These are phyloP conservation scores for Talaromyces trachyspermus DNA, from an alignment of 495 filamentous ascomycete genomes.

Conservation along the genomic window DNA sequence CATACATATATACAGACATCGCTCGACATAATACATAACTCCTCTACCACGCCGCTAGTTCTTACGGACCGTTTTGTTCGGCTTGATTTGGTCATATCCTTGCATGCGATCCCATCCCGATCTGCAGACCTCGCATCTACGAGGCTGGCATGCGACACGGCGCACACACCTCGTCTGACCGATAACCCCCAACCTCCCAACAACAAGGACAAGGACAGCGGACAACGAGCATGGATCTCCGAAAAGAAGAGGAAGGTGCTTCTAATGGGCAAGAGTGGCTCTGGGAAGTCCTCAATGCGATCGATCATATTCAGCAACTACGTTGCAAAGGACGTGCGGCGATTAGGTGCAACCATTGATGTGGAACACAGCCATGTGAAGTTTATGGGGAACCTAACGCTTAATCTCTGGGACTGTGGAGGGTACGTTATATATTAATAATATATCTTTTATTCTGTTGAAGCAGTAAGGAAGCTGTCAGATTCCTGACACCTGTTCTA, in stretches of 20 bases:
- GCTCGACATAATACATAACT: too few species aligned
- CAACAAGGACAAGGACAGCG: too few species aligned
- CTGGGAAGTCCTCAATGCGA: conserved; percentile 99
- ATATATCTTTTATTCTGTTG: too few species aligned
- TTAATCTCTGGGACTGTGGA: conserved; percentile 98
- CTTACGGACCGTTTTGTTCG: too few species aligned
- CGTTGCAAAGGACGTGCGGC: conserved; percentile 88
- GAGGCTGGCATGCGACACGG: too few species aligned
- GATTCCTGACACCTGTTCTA: conserved; percentile 22
- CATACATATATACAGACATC: too few species aligned
- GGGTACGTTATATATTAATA: conserved; percentile 52
- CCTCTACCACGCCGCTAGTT: too few species aligned
- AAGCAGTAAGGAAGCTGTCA: neutral
- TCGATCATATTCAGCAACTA: conserved; percentile 98
- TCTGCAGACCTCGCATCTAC: too few species aligned
- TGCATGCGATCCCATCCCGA: too few species aligned
- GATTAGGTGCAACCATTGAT: conserved; percentile 95
- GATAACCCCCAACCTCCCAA: too few species aligned
- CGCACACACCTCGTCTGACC: too few species aligned
- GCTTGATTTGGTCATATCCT: too few species aligned
- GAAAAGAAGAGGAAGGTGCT: conserved; percentile 54
- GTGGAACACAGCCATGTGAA: conserved; percentile 97
- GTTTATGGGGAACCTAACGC: conserved; percentile 91
- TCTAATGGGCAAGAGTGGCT: conserved; percentile 84
- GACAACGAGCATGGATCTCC: conserved; percentile 36